Percentiles rank a stretch among this genome's conserved stretches.
Evolutionary conservation across 208 protist species (phyloP).

Genomic region (Wallacemonas sp.): DNA sequence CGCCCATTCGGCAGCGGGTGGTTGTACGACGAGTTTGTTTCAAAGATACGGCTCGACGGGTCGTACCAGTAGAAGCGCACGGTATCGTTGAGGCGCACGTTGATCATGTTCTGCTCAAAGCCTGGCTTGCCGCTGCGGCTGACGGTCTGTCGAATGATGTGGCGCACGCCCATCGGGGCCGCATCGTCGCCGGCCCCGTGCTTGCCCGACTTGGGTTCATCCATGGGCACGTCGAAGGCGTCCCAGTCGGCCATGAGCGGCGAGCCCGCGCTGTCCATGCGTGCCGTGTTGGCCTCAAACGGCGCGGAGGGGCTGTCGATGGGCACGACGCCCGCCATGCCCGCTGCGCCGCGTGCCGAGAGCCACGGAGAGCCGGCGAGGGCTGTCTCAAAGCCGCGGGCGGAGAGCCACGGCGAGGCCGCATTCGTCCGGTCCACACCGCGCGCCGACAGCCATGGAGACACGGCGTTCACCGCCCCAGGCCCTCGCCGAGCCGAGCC

Average conservation of each 20-base stretch:
- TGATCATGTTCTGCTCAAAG: not conserved
- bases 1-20: conserved; percentile 22
- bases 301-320: not conserved
- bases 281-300: no score
- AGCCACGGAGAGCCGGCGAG: no score
- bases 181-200: not conserved
- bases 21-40: conserved; percentile 34
- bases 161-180: conserved; percentile 6
- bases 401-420: no score
- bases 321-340: no score
- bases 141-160: not conserved
- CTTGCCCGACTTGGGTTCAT: not conserved
- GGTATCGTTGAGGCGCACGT: conserved; percentile 10
- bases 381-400: no score
- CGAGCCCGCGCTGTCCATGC: not conserved
- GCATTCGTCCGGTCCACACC: no score
- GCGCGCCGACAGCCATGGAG: not conserved
- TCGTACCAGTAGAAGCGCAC: conserved; percentile 34
- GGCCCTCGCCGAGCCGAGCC: no score
- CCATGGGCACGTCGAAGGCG: not conserved
- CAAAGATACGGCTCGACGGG: conserved; percentile 20
- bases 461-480: no score
- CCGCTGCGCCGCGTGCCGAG: no score
- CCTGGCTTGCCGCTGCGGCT: not conserved
- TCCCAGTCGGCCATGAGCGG: not conserved